These are phyloP conservation scores for Boechera retrofracta DNA, from an alignment of 345 rosid species.

Conservation along the genomic window DNA sequence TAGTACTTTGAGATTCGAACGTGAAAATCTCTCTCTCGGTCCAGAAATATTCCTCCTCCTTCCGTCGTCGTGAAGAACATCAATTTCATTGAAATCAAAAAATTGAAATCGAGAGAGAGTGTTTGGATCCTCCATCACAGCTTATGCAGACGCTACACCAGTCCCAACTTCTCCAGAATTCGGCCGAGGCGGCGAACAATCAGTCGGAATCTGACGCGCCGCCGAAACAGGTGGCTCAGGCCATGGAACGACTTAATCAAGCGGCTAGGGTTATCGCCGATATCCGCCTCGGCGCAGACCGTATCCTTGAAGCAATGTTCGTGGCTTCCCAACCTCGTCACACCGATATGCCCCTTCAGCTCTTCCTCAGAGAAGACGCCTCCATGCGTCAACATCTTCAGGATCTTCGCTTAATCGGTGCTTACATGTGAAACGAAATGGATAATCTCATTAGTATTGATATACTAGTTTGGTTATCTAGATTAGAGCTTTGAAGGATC, in stretches of 20 bases:
- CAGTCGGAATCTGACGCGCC: slow-evolving; percentile 71
- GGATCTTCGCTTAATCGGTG: slow-evolving; percentile 79
- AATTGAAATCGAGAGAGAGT: not conserved
- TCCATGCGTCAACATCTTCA: slow-evolving; percentile 89
- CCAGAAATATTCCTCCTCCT: not conserved
- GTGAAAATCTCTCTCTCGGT: not conserved
- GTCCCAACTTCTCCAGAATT: slow-evolving; percentile 46
- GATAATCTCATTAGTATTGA: not conserved
- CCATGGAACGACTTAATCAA: slow-evolving; percentile 89
- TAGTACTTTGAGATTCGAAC: not conserved
- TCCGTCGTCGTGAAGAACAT: not conserved
- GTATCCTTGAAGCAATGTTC: slow-evolving; percentile 88
- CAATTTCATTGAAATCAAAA: not conserved
- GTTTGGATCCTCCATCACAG: slow-evolving; percentile 31
- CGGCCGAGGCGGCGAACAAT: slow-evolving; percentile 39
- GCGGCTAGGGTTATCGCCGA: slow-evolving; percentile 91
- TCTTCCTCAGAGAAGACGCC: slow-evolving; percentile 71
- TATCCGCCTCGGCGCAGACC: slow-evolving; percentile 86
- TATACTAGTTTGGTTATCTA: not conserved
- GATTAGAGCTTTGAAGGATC: not conserved
- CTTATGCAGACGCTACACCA: slow-evolving; percentile 51
- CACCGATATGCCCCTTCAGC: slow-evolving; percentile 60
- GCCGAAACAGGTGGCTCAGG: slow-evolving; percentile 92
- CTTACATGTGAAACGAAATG: not conserved
- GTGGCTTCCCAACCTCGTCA: slow-evolving; percentile 71